Evolutionary conservation across 2,329 filamentous ascomycete genomes (phyloP).

Genomic region (Claviceps arundinis): DNA sequence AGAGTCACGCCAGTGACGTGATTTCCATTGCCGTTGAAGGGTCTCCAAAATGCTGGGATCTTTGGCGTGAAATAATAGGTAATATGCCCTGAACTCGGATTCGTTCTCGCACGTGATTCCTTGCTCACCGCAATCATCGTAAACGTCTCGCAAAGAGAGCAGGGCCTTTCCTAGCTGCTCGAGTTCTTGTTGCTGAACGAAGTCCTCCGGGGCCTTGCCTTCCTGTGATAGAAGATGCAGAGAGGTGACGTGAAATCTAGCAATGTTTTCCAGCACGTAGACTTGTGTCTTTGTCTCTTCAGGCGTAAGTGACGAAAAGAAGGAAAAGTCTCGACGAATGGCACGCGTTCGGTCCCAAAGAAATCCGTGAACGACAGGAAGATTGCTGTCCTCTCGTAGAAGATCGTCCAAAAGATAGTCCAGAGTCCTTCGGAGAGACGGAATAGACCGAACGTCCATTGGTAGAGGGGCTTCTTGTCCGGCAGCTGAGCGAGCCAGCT

Average conservation of each 20-base stretch:
- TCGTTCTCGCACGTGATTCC: constrained; percentile 47
- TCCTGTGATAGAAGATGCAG: constrained; percentile 48
- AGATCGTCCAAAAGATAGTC: constrained; percentile 51
- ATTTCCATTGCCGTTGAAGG: constrained; percentile 44
- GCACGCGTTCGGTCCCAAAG: constrained; percentile 56
- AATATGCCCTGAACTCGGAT: constrained; percentile 52
- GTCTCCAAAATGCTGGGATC: constrained; percentile 41
- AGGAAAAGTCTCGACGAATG: constrained; percentile 55
- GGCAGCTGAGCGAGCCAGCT: constrained; percentile 52
- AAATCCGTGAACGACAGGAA: constrained; percentile 46
- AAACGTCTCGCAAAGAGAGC: constrained; percentile 51
- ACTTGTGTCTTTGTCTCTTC: constrained; percentile 46
- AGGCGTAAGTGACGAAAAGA: constrained; percentile 46
- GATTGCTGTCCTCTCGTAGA: constrained; percentile 38
- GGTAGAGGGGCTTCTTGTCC: constrained; percentile 55
- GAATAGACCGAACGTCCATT: constrained; percentile 51
- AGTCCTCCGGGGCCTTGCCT: constrained; percentile 43
- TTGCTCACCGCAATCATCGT: constrained; percentile 50
- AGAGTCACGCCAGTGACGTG: constrained; percentile 38
- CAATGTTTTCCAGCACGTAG: constrained; percentile 52
- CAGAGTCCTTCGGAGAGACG: constrained; percentile 43
- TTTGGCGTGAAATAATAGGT: constrained; percentile 47
- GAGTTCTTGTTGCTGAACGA: constrained; percentile 53
- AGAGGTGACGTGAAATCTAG: constrained; percentile 52
- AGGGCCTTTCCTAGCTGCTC: constrained; percentile 55